phyloP scores from a whole-genome alignment of 495 filamentous ascomycete genomes.

The Aspergillus wentii region DNA sequence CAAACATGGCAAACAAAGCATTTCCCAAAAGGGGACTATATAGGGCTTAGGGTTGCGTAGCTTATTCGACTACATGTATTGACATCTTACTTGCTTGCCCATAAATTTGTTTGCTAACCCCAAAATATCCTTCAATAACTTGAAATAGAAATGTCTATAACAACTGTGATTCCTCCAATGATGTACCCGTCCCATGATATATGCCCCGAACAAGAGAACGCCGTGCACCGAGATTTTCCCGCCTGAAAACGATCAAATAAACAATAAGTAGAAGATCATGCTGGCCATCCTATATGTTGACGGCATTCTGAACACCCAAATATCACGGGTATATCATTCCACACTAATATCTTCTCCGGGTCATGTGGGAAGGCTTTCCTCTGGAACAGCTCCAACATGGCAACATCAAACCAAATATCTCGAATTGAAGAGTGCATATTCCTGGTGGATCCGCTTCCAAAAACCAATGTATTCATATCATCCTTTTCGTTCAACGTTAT shows the following conservation, averaged over 20 bases:
- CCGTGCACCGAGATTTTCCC: too few relatives aligned
- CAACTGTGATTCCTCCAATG: too few relatives aligned
- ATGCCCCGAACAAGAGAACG: too few relatives aligned
- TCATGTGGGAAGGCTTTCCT: conserved; percentile 28
- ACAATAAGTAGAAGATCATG: too few relatives aligned
- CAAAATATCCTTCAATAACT: too few relatives aligned
- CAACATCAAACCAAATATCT: conserved; percentile 42
- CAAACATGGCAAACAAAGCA: conserved; percentile 1
- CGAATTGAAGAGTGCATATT: conserved; percentile 30
- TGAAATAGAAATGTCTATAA: too few relatives aligned
- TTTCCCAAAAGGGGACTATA: background rate
- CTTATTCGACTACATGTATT: too few relatives aligned
- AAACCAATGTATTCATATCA: conserved; percentile 36
- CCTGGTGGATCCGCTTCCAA: conserved; percentile 23
- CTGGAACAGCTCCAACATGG: conserved; percentile 23
- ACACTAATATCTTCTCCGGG: conserved; percentile 26
- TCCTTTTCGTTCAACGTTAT: conserved; percentile 31
- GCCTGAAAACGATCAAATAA: too few relatives aligned
- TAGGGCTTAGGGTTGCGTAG: background rate
- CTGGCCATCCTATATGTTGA: too few relatives aligned
- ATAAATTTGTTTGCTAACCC: too few relatives aligned
- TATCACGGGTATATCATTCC: conserved; percentile 31
- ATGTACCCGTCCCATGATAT: too few relatives aligned
- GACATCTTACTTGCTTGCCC: too few relatives aligned
- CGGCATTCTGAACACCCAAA: conserved; percentile 33